phyloP scores from a whole-genome alignment of 306 rosid genomes.

The Casuarina cunninghamiana region DNA sequence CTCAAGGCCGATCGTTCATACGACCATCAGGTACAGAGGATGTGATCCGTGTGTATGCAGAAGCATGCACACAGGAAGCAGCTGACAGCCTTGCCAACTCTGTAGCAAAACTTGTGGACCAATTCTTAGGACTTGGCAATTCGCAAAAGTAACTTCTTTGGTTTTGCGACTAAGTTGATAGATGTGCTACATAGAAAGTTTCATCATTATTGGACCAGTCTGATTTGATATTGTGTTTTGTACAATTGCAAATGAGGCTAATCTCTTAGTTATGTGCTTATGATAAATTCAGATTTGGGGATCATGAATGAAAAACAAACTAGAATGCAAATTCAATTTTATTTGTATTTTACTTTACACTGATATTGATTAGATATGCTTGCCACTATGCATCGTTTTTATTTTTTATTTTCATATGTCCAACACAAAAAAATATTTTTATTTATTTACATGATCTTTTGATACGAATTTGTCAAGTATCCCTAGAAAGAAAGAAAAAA shows the following conservation, averaged over 20 bases:
- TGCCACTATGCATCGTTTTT: too few relatives aligned
- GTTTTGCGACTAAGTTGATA: background rate
- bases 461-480: too few relatives aligned
- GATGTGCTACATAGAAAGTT: background rate
- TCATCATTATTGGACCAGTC: background rate
- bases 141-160: constrained; percentile 11
- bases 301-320: too few relatives aligned
- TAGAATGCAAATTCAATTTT: too few relatives aligned
- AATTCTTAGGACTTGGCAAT: constrained; percentile 49
- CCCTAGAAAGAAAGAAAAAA: too few relatives aligned
- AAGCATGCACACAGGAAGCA: constrained; percentile 74
- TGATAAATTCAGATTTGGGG: too few relatives aligned
- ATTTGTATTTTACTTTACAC: too few relatives aligned
- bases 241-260: background rate
- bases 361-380: too few relatives aligned
- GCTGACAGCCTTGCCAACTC: constrained; percentile 69
- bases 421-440: too few relatives aligned
- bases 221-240: background rate
- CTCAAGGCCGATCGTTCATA: constrained; percentile 81
- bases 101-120: constrained; percentile 65
- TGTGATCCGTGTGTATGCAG: constrained; percentile 85
- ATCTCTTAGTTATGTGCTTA: background rate
- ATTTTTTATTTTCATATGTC: too few relatives aligned
- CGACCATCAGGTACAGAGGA: constrained; percentile 98
- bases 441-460: too few relatives aligned